These are phyloP conservation scores for Coemansia sp. DNA, from an alignment of 192 early-diverging fungal genomes.

Conservation along the genomic window DNA sequence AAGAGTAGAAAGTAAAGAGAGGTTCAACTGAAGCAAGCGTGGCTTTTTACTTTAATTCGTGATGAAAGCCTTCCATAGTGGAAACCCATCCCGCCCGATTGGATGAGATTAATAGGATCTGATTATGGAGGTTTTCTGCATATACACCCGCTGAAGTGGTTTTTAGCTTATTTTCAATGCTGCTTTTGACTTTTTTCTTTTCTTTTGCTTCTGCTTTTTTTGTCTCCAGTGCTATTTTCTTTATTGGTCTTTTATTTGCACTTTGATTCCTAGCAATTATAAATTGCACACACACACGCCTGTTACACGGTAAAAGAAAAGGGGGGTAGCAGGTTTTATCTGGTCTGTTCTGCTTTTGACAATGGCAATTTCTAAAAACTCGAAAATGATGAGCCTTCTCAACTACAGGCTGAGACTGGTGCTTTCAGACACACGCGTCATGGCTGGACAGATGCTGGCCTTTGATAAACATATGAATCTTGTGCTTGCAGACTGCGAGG, in stretches of 20 bases:
- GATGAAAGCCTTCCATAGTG: too few relatives aligned
- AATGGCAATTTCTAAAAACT: constrained; percentile 71
- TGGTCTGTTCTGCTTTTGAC: background rate
- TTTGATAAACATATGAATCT: constrained; percentile 99
- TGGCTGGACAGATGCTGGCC: constrained; percentile 98
- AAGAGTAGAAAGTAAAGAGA: background rate
- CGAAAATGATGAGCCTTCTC: constrained; percentile 90
- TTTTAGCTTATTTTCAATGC: background rate
- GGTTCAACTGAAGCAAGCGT: too few relatives aligned
- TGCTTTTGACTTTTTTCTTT: background rate
- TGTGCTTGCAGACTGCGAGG: constrained; percentile 96
- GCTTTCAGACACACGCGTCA: constrained; percentile 83
- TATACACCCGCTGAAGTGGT: background rate
- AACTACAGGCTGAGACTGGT: constrained; percentile 95
- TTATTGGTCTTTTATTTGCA: too few relatives aligned
- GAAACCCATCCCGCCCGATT: too few relatives aligned
- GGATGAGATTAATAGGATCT: too few relatives aligned
- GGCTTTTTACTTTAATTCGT: too few relatives aligned
- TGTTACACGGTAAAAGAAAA: background rate
- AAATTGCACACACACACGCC: background rate
- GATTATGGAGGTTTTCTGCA: too few relatives aligned
- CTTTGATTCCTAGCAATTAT: too few relatives aligned
- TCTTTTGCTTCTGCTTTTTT: background rate
- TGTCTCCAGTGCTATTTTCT: background rate
- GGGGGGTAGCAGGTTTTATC: background rate